Percentiles rank a stretch among this genome's conserved stretches.
Conservation (phyloP, 2,329 filamentous ascomycete species). For the Alternaria consortialis region DNA sequence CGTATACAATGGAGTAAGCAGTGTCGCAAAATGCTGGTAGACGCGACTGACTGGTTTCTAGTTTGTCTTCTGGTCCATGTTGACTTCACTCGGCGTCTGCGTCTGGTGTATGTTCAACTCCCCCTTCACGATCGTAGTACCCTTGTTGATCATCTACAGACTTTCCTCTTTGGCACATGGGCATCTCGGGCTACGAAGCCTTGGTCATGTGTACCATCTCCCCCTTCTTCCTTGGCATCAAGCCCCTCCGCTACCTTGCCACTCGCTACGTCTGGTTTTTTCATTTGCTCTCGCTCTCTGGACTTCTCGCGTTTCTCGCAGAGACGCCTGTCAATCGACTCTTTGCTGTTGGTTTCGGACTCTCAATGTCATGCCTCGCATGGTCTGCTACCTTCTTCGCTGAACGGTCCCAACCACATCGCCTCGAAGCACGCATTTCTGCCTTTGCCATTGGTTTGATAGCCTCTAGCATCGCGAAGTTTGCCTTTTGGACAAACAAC, state of each 20-base stretch:
- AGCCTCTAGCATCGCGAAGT: slow-evolving; percentile 87
- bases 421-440: slow-evolving; percentile 82
- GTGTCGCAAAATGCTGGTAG: background rate
- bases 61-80: slow-evolving; percentile 95
- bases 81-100: slow-evolving; percentile 86
- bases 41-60: slow-evolving; percentile 48
- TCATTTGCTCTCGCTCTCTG: slow-evolving; percentile 80
- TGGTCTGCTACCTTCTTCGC: slow-evolving; percentile 85
- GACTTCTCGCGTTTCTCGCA: slow-evolving; percentile 81
- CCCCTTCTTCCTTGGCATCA: slow-evolving; percentile 79
- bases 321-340: slow-evolving; percentile 77
- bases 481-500: slow-evolving; percentile 93
- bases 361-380: slow-evolving; percentile 80
- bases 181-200: slow-evolving; percentile 94
- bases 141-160: slow-evolving; percentile 60
- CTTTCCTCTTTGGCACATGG: slow-evolving; percentile 99
- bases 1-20: slow-evolving; percentile 85
- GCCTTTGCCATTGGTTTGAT: slow-evolving; percentile 85
- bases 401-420: slow-evolving; percentile 75
- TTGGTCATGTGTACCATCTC: slow-evolving; percentile 86
- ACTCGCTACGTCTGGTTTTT: slow-evolving; percentile 73
- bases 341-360: slow-evolving; percentile 80
- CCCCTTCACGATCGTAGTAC: background rate
- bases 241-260: slow-evolving; percentile 72
- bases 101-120: slow-evolving; percentile 82